phyloP scores from a whole-genome alignment of 495 filamentous ascomycete species.

The Trichoderma reesei region DNA sequence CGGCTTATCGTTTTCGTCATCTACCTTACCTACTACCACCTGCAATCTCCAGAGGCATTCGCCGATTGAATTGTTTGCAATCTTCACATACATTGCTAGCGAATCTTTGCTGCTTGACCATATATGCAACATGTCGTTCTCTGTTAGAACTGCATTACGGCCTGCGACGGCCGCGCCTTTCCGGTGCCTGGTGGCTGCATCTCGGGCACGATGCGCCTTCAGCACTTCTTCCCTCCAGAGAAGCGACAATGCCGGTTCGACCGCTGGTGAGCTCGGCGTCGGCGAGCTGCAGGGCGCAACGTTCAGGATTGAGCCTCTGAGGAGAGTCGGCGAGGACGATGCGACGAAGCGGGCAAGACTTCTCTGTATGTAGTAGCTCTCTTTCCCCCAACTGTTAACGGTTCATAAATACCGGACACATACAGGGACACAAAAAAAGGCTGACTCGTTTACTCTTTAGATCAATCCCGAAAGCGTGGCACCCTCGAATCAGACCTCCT shows the following conservation, averaged over 20 bases:
- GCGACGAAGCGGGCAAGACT: constrained; percentile 80
- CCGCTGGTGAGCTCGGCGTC: constrained; percentile 58
- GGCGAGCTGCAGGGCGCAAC: constrained; percentile 84
- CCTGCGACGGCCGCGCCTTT: not conserved
- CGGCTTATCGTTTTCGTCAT: not conserved
- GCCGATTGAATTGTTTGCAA: too few species aligned
- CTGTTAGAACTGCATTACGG: not conserved
- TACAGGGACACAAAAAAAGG: not conserved
- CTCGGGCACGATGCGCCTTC: not conserved
- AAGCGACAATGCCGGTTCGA: constrained; percentile 2
- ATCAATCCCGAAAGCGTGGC: constrained; percentile 94
- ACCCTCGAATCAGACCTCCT: constrained; percentile 93
- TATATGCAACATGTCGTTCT: not conserved
- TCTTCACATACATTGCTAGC: too few species aligned
- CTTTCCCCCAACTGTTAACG: too few species aligned
- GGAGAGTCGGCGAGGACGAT: constrained; percentile 67
- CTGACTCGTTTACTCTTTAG: constrained; percentile 30
- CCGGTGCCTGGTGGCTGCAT: not conserved
- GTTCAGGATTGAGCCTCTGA: constrained; percentile 83
- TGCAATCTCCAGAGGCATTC: too few species aligned
- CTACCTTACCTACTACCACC: not conserved
- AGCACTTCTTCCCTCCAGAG: constrained; percentile 11
- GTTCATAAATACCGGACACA: too few species aligned
- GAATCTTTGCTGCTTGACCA: too few species aligned
- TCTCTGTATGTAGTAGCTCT: constrained; percentile 55